These are phyloP conservation scores for Arthrobotrys musiformis DNA, from an alignment of 2,329 filamentous ascomycete species.

Conservation along the genomic window DNA sequence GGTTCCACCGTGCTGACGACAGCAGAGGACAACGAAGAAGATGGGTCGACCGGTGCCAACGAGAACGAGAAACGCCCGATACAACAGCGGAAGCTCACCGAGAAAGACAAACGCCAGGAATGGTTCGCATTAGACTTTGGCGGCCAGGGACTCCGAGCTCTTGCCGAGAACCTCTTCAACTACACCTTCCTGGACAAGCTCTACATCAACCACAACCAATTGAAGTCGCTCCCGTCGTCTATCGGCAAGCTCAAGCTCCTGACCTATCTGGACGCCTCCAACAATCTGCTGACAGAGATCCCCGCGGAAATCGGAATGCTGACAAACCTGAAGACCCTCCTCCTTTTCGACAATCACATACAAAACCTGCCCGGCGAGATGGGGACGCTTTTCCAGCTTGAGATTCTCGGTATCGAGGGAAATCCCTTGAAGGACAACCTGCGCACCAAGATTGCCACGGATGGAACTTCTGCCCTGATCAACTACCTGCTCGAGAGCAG, in stretches of 20 bases:
- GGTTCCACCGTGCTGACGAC: conserved; percentile 58
- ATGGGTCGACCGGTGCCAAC: conserved; percentile 60
- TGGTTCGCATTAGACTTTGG: conserved; percentile 96
- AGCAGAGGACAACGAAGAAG: conserved; percentile 64
- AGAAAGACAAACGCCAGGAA: conserved; percentile 76
- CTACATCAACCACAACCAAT: conserved; percentile 92
- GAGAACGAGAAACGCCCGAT: conserved; percentile 63
- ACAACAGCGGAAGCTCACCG: conserved; percentile 72
- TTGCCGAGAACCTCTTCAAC: conserved; percentile 81
- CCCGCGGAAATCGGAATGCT: conserved; percentile 97
- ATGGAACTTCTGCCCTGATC: conserved; percentile 86
- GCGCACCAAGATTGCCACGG: conserved; percentile 84
- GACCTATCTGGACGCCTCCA: conserved; percentile 84
- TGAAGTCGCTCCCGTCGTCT: conserved; percentile 79
- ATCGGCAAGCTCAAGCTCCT: conserved; percentile 86
- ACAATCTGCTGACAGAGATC: conserved; percentile 83
- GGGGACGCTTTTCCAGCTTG: conserved; percentile 86
- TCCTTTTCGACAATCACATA: conserved; percentile 91
- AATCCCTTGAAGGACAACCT: conserved; percentile 82
- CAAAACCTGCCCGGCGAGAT: conserved; percentile 83
- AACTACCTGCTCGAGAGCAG: conserved; percentile 84
- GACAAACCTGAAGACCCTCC: conserved; percentile 84
- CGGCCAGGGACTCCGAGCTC: conserved; percentile 88
- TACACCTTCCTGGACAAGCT: conserved; percentile 92
- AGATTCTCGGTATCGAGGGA: conserved; percentile 89